Evolutionary conservation across 441 rosid species (phyloP), one percentile per base, ranked within the genome.

Genomic region (Gossypium trilobum): DNA sequence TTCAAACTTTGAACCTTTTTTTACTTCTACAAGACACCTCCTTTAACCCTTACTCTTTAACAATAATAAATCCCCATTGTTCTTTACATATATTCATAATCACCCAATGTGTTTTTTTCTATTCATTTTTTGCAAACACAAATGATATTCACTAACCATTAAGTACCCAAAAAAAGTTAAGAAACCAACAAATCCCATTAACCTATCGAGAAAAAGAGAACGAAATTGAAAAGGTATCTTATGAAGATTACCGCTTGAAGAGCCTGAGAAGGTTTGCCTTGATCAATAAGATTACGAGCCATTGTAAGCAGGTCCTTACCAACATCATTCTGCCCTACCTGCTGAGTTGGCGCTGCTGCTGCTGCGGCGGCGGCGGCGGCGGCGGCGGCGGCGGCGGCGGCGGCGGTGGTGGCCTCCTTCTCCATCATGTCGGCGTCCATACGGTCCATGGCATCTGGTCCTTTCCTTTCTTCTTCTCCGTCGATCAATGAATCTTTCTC

Each of bases 221-320:
- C 6, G 68, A 63, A 4, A 20, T 9, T 39, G 19, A 42, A 42
- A 14, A 55, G 2, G 22, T 4, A 22, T 0, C 25, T 0, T 1
- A 68, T 9, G 25, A 8, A 4, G 39, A 13, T 73, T 84, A 95
- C 99, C 87, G 93, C 90, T 80, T 88, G 96, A 54, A 95, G 98
- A 76, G 98, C 97, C 84, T 91, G 86, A 20, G 97, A 78, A 56
- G 96, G 98, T 65, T 88, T 82, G 60, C 98, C 98, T 79, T 88
- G 84, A 78, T 82, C 80, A 79, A 88, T 78, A 77, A 89, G 91
- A 50, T 77, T 85, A 68, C 92, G 93, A 72, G 98, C 98, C 72
- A 80, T 77, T 39, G 89, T 29, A 73, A 95, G 88, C 22, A 91
- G 72, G 72, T 87, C 89, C 67, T 75, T 76, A 0, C 67, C 83